These are phyloP conservation scores for Backusella psychrophila DNA, from an alignment of 192 early-diverging fungal species.

Conservation along the genomic window DNA sequence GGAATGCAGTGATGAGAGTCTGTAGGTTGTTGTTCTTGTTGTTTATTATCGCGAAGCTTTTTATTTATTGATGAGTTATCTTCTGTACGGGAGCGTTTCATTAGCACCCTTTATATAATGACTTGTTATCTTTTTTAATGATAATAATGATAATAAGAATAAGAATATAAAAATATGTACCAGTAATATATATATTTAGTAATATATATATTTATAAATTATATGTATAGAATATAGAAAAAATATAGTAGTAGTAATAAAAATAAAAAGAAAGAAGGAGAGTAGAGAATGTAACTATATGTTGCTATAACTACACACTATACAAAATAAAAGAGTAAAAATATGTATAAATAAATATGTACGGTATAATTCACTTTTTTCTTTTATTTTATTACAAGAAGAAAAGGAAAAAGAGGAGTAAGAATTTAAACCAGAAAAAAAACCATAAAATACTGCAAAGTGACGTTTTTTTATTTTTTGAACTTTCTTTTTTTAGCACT, in stretches of 20 bases:
- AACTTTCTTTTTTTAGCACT: too few relatives aligned
- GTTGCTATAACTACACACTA: not conserved
- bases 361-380: not conserved
- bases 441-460: not conserved
- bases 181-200: not conserved
- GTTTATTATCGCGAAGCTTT: slow-evolving; percentile 12
- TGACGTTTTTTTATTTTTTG: slow-evolving; percentile 10
- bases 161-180: not conserved
- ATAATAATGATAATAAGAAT: not conserved
- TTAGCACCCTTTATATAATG: not conserved
- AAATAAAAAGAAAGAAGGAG: not conserved
- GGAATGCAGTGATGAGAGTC: not conserved
- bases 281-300: not conserved
- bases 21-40: not conserved
- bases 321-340: not conserved
- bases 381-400: not conserved
- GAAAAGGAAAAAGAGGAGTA: not conserved
- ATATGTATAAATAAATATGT: not conserved
- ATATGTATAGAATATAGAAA: not conserved
- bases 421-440: not conserved
- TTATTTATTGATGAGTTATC: slow-evolving; percentile 13
- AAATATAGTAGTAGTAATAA: not conserved
- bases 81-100: slow-evolving; percentile 11
- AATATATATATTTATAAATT: not conserved
- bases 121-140: not conserved